phyloP scores from a whole-genome alignment of 2,329 filamentous ascomycete genomes.

The Colletotrichum lini region DNA sequence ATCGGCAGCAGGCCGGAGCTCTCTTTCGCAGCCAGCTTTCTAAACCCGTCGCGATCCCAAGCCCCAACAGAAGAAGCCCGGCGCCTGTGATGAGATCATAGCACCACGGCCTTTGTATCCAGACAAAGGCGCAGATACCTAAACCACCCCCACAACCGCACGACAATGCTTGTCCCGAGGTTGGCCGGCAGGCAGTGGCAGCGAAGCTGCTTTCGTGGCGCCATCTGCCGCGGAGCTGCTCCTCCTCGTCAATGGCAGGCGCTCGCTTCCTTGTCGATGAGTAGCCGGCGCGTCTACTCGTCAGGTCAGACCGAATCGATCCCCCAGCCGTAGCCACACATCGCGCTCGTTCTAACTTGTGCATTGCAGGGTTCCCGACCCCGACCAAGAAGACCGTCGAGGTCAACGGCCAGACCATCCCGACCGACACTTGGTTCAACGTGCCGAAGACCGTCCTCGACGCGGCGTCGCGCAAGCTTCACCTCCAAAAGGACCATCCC shows the following conservation, averaged over 20 bases:
- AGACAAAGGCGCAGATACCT: conserved; percentile 5
- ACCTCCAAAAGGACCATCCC: conserved; percentile 92
- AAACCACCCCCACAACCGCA: not conserved
- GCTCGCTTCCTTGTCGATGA: conserved; percentile 18
- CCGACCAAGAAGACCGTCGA: conserved; percentile 56
- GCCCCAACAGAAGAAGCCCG: not conserved
- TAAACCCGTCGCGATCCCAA: not conserved
- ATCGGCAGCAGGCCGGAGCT: conserved; percentile 7
- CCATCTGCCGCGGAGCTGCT: conserved; percentile 9
- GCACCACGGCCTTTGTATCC: conserved; percentile 17
- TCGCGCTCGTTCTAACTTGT: conserved; percentile 1
- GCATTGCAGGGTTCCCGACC: conserved; percentile 15
- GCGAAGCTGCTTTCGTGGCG: conserved; percentile 35
- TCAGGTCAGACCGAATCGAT: conserved; percentile 43
- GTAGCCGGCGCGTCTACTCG: conserved; percentile 43
- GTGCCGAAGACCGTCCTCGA: conserved; percentile 81
- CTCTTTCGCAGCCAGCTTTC: conserved; percentile 4
- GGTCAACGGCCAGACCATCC: conserved; percentile 75
- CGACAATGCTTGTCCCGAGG: conserved; percentile 34
- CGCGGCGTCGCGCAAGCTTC: conserved; percentile 83
- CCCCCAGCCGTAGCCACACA: not conserved
- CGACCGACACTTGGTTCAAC: conserved; percentile 88
- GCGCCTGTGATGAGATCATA: conserved; percentile 22
- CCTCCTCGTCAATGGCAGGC: conserved; percentile 16
- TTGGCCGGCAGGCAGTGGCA: conserved; percentile 38